Evolutionary conservation across 306 rosid genomes (phyloP).

Genomic region (Prunus salicina): DNA sequence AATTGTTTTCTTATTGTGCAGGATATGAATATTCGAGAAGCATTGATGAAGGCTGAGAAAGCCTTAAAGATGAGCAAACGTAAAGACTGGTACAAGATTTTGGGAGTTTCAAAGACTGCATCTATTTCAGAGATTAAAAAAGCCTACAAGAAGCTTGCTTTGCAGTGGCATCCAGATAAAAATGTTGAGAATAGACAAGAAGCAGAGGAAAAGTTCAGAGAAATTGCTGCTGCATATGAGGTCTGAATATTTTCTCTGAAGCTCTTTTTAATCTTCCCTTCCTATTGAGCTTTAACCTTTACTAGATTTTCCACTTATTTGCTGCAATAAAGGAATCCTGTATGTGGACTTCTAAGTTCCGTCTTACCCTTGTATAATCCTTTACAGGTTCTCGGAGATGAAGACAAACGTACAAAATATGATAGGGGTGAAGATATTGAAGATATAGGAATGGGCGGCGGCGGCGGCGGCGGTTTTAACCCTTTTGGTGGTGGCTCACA

Average conservation of each 20-base stretch:
- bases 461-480: conserved; percentile 66
- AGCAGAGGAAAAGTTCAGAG: conserved; percentile 89
- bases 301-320: neutral
- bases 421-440: conserved; percentile 98
- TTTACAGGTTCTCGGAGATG: conserved; percentile 80
- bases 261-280: conserved; percentile 2
- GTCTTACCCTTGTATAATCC: conserved; percentile 19
- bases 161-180: conserved; percentile 99
- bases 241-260: conserved; percentile 27
- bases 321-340: neutral
- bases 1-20: conserved; percentile 30
- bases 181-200: conserved; percentile 88
- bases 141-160: conserved; percentile 95
- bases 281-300: neutral
- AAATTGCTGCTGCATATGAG: conserved; percentile 98
- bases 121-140: conserved; percentile 85
- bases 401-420: conserved; percentile 83
- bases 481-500: conserved; percentile 89
- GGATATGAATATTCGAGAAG: conserved; percentile 93
- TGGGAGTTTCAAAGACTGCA: conserved; percentile 81
- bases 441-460: conserved; percentile 62
- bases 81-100: conserved; percentile 91
- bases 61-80: conserved; percentile 98
- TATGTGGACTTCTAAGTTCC: conserved; percentile 7
- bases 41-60: conserved; percentile 82